Evolutionary conservation across 2,329 filamentous ascomycete genomes (phyloP), one percentile per base, ranked within the genome.

Genomic region (Xylaria hypoxylon): DNA sequence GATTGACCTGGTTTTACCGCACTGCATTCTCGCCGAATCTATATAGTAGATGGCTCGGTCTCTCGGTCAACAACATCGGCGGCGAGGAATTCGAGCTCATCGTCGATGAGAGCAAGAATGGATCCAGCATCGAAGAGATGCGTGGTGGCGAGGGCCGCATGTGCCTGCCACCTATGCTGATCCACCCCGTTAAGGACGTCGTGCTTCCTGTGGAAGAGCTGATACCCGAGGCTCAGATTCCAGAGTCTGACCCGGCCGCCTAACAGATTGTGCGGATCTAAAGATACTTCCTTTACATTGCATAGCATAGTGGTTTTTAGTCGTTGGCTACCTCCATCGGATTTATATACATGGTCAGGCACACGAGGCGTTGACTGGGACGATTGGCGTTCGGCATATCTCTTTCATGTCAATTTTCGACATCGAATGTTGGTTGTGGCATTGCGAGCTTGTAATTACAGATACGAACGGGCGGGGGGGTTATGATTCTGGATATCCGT

Each of bases 1-100:
- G 94, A 0, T 89, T 93, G 74, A 93, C 90, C 22, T 98, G 94
- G 94, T 97, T 96, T 79, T 97, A 97, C 79, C 92, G 94, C 71
- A 91, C 92, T 0, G 89, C 89, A 1, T 97, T 97, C 76, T 89
- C 92, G 6, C 87, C 89, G 2, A 93, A 93, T 70, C 75, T 98
- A 75, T 97, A 96, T 83, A 86, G 89, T 56, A 85, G 93, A 67
- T 98, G 95, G 95, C 81, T 97, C 40, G 94, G 94, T 1, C 88
- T 95, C 74, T 88, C 87, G 70, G 90, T 95, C 40, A 89, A 93
- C 76, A 91, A 92, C 71, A 90, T 92, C 62, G 91, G 91, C 11
- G 93, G 92, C 26, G 91, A 94, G 73, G 86, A 91, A 78, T 90
- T 91, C 72, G 93, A 96, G 80, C 78, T 86, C 68, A 85, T 85